phyloP scores from a whole-genome alignment of 2,329 filamentous ascomycete genomes.

The Verticillium longisporum region DNA sequence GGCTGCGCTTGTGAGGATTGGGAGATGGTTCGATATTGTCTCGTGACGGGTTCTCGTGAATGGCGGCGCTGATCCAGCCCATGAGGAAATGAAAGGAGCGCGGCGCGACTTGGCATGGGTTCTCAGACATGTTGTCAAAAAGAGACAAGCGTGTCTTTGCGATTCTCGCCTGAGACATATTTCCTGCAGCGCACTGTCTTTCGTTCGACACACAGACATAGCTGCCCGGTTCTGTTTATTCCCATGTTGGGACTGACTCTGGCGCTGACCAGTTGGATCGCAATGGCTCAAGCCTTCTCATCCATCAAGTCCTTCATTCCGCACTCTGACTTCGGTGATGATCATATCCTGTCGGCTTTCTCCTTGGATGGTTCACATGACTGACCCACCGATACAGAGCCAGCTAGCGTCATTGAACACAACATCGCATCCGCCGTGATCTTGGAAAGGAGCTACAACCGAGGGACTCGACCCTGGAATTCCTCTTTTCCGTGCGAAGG shows the following conservation, averaged over 20 bases:
- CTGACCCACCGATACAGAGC: background rate
- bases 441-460: background rate
- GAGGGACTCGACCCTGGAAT: background rate
- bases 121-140: background rate
- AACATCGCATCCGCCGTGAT: background rate
- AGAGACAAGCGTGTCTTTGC: background rate
- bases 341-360: background rate
- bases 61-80: background rate
- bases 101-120: background rate
- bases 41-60: background rate
- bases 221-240: background rate
- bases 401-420: background rate
- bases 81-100: background rate
- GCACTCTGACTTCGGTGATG: background rate
- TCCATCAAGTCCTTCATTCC: background rate
- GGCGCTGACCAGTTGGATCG: background rate
- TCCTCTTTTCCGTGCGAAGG: no score
- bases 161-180: background rate
- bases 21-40: background rate
- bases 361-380: background rate
- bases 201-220: background rate
- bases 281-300: background rate
- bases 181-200: background rate
- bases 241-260: background rate
- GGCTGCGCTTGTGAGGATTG: background rate